Evolutionary conservation across 2,329 filamentous ascomycete genomes (phyloP).

Genomic region (Claviceps fusiformis): DNA sequence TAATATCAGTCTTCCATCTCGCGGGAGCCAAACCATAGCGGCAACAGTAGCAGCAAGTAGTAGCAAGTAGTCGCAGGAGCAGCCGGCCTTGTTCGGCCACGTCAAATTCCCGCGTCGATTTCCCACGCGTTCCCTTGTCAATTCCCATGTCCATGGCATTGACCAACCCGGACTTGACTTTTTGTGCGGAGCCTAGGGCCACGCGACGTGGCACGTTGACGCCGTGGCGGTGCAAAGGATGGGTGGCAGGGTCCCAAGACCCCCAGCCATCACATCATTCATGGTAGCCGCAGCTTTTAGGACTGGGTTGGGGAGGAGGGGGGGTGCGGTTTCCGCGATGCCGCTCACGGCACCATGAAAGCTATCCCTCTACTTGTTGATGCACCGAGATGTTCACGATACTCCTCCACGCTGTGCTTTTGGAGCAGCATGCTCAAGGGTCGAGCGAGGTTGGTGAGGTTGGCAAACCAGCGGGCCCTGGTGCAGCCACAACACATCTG

Average conservation of each 20-base stretch:
- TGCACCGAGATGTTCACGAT: background rate
- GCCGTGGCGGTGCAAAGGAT: background rate
- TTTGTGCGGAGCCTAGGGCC: background rate
- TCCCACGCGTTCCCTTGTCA: no score
- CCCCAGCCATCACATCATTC: background rate
- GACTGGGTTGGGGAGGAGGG: no score
- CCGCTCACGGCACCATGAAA: background rate
- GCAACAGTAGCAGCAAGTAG: background rate
- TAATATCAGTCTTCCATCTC: background rate
- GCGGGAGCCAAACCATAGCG: background rate
- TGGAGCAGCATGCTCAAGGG: background rate
- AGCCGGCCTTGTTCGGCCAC: background rate
- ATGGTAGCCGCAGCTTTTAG: background rate
- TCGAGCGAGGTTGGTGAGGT: background rate
- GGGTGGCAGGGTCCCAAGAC: background rate
- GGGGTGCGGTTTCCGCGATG: no score
- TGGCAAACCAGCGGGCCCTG: background rate
- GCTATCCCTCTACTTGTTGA: background rate
- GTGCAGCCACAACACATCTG: background rate
- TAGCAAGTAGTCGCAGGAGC: background rate
- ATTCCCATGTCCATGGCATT: no score
- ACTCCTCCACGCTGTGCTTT: no score
- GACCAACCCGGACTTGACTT: background rate
- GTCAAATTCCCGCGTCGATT: background rate
- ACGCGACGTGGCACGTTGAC: constrained; percentile 1